phyloP scores from a whole-genome alignment of 2,329 filamentous ascomycete genomes.

The Fusarium aywerte region DNA sequence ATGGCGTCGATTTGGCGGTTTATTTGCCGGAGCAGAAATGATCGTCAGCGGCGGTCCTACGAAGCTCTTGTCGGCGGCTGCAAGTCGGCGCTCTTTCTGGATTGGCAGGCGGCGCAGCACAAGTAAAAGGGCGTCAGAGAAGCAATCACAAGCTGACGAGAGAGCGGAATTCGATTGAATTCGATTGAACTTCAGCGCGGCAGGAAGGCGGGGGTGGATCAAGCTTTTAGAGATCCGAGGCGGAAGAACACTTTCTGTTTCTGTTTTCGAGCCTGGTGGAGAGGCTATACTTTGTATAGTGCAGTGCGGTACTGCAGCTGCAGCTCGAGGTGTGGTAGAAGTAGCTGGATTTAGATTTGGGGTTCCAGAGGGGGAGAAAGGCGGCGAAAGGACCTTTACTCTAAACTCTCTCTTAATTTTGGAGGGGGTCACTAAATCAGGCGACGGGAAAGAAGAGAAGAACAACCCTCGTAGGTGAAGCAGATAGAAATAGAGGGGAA shows the following conservation, averaged over 20 bases:
- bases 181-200: conserved; percentile 3
- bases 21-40: conserved; percentile 22
- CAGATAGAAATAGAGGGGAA: neutral
- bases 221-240: conserved; percentile 23
- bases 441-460: neutral
- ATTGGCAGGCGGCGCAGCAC: conserved; percentile 26
- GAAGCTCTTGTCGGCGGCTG: conserved; percentile 24
- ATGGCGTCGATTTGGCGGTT: conserved; percentile 13
- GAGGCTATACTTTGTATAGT: conserved; percentile 11
- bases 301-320: conserved; percentile 9
- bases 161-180: conserved; percentile 13
- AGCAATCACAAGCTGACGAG: conserved; percentile 21
- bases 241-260: conserved; percentile 14
- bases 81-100: neutral
- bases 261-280: neutral
- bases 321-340: conserved; percentile 14
- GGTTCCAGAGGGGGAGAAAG: conserved; percentile 7
- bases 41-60: conserved; percentile 26
- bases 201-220: conserved; percentile 33
- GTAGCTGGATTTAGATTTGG: neutral
- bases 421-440: neutral
- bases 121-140: conserved; percentile 4
- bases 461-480: neutral
- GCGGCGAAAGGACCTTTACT: conserved; percentile 4
- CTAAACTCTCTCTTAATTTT: neutral